Conservation (phyloP, 805 yeast species). For the Metschnikowia baotianmanensis region DNA sequence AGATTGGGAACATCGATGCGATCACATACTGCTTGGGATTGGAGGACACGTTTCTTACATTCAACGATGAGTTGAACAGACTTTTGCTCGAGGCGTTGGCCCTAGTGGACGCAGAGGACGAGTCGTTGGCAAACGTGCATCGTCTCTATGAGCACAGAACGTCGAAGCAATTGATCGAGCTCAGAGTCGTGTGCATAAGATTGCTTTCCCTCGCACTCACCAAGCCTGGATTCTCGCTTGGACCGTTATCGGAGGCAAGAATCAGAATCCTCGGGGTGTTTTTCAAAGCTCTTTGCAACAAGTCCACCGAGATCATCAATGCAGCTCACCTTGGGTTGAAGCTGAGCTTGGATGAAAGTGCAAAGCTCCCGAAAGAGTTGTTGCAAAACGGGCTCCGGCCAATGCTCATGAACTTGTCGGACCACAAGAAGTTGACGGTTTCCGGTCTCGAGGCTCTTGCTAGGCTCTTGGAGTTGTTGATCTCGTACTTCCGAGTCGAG, state of each 20-base stretch:
- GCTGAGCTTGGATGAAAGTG: slow-evolving; percentile 77
- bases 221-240: slow-evolving; percentile 76
- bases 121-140: slow-evolving; percentile 84
- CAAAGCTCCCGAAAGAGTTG: slow-evolving; percentile 88
- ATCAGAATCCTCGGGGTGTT: slow-evolving; percentile 88
- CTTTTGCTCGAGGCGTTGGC: slow-evolving; percentile 88
- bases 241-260: slow-evolving; percentile 74
- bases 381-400: slow-evolving; percentile 95
- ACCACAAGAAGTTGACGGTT: slow-evolving; percentile 85
- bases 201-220: slow-evolving; percentile 79
- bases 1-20: slow-evolving; percentile 96
- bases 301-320: slow-evolving; percentile 81
- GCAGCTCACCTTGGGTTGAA: slow-evolving; percentile 91
- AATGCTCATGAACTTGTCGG: slow-evolving; percentile 91
- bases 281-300: slow-evolving; percentile 86
- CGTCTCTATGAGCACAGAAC: slow-evolving; percentile 84
- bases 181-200: slow-evolving; percentile 87
- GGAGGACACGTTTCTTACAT: slow-evolving; percentile 76
- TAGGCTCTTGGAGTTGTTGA: slow-evolving; percentile 75
- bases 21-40: slow-evolving; percentile 85
- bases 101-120: slow-evolving; percentile 96
- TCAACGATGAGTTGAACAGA: slow-evolving; percentile 85
- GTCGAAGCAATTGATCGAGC: slow-evolving; percentile 79
- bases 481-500: slow-evolving; percentile 93
- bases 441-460: slow-evolving; percentile 91